Conservation (phyloP, 192 early-diverging fungal species). For the Ambispora gerdemannii region DNA sequence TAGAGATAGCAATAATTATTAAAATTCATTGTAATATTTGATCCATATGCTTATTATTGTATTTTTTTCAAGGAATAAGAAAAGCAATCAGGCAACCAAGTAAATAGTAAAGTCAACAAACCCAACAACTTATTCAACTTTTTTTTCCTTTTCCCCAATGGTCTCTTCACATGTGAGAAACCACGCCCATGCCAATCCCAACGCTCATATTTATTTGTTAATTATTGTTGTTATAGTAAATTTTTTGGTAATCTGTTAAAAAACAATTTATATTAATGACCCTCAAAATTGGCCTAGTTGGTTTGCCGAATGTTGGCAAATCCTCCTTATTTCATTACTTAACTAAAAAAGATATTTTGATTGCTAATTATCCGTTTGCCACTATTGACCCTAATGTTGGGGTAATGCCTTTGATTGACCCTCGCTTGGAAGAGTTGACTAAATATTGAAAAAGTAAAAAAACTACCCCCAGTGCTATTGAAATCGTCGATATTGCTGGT, state of each 20-base stretch:
- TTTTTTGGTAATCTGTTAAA: too few species aligned
- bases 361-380: constrained; percentile 84
- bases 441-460: constrained; percentile 58
- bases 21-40: too few species aligned
- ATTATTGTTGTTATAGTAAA: too few species aligned
- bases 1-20: neutral
- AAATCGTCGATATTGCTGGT: constrained; percentile 81
- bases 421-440: constrained; percentile 64
- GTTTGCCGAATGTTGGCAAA: constrained; percentile 35
- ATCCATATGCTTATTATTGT: too few species aligned
- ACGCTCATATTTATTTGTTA: neutral
- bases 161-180: neutral
- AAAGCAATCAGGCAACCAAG: too few species aligned
- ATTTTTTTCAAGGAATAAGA: too few species aligned
- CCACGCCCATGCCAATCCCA: neutral
- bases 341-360: constrained; percentile 46
- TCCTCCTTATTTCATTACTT: constrained; percentile 58
- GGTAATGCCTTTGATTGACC: constrained; percentile 64
- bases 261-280: constrained; percentile 12
- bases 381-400: constrained; percentile 76
- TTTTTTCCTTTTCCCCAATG: neutral
- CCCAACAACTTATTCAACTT: neutral
- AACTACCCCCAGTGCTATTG: constrained; percentile 61
- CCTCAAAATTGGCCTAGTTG: constrained; percentile 14
- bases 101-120: too few species aligned